Evolutionary conservation across 495 filamentous ascomycete genomes (phyloP).

Genomic region (Penicillium parvum): DNA sequence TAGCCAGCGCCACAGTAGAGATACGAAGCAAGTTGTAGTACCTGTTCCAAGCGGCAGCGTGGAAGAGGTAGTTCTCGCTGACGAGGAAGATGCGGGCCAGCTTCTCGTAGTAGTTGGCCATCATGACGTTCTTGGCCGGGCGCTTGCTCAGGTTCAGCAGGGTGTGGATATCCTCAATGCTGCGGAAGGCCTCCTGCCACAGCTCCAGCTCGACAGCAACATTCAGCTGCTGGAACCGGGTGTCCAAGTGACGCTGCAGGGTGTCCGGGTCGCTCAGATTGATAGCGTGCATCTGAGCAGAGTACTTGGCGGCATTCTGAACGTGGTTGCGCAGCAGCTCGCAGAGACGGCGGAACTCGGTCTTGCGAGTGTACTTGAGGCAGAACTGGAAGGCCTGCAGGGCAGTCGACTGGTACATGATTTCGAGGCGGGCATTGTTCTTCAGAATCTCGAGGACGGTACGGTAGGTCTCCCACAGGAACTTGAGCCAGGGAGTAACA

Average conservation of each 20-base stretch:
- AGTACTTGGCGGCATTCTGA: constrained; percentile 98
- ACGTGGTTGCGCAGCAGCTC: constrained; percentile 98
- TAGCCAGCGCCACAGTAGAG: constrained; percentile 77
- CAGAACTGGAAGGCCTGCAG: constrained; percentile 99
- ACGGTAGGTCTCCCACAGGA: constrained; percentile 99
- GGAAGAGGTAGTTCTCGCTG: constrained; percentile 98
- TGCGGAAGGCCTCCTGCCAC: constrained; percentile 99
- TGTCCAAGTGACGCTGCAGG: constrained; percentile 93
- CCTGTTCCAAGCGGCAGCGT: constrained; percentile 92
- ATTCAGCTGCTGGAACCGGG: constrained; percentile 96
- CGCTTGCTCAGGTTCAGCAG: constrained; percentile 97
- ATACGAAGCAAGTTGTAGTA: constrained; percentile 96
- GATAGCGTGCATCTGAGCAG: constrained; percentile 97
- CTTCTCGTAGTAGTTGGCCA: constrained; percentile 99
- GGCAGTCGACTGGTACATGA: constrained; percentile 97
- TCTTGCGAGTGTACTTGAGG: constrained; percentile 96
- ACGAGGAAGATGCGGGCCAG: constrained; percentile 97
- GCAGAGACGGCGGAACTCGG: constrained; percentile 96
- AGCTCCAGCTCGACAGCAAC: constrained; percentile 96
- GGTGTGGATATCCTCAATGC: constrained; percentile 98
- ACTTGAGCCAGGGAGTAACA: constrained; percentile 98
- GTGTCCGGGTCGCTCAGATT: constrained; percentile 98
- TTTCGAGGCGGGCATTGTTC: constrained; percentile 95
- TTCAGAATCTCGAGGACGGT: constrained; percentile 97
- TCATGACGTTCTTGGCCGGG: constrained; percentile 98